A percentile compares a stretch with the other conserved stretches of the same genome.
These are phyloP conservation scores for Exophiala lecanii-corni DNA, from an alignment of 2,329 filamentous ascomycete genomes.

Conservation along the genomic window DNA sequence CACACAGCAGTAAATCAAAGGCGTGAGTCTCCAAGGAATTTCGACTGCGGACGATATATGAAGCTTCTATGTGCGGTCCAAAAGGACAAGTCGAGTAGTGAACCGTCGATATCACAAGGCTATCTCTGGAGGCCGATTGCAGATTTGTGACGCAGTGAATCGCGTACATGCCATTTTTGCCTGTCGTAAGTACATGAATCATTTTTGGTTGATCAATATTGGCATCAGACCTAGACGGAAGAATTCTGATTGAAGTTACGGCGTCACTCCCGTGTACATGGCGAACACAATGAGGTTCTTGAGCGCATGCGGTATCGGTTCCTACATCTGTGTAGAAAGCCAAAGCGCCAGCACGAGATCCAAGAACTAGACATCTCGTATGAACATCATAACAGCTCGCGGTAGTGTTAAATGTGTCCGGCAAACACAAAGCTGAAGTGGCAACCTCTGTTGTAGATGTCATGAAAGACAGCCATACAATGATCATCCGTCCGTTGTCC, in stretches of 20 bases:
- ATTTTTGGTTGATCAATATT: slow-evolving; percentile 16
- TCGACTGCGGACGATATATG: slow-evolving; percentile 50
- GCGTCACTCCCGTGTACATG: slow-evolving; percentile 54
- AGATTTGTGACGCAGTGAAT: slow-evolving; percentile 48
- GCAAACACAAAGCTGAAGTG: slow-evolving; percentile 30
- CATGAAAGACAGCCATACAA: slow-evolving; percentile 11
- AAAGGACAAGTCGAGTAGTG: slow-evolving; percentile 68
- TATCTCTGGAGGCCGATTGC: background rate
- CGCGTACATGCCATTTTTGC: slow-evolving; percentile 70
- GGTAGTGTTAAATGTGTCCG: slow-evolving; percentile 48
- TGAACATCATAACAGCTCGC: slow-evolving; percentile 36
- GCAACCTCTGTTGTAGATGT: slow-evolving; percentile 1
- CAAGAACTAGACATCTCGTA: slow-evolving; percentile 44
- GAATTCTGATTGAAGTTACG: slow-evolving; percentile 61
- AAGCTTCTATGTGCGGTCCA: slow-evolving; percentile 70
- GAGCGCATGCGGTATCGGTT: slow-evolving; percentile 12
- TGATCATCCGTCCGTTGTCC: slow-evolving; percentile 4
- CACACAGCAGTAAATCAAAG: slow-evolving; percentile 64
- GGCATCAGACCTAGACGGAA: slow-evolving; percentile 32
- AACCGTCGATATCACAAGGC: slow-evolving; percentile 40
- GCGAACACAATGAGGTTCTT: slow-evolving; percentile 20
- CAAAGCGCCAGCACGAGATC: slow-evolving; percentile 53
- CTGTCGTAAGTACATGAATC: slow-evolving; percentile 62
- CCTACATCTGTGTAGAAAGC: slow-evolving; percentile 40
- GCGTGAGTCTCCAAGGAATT: background rate